Conservation (phyloP, 176 grass and related monocot species). For the Alloteropsis semialata region DNA sequence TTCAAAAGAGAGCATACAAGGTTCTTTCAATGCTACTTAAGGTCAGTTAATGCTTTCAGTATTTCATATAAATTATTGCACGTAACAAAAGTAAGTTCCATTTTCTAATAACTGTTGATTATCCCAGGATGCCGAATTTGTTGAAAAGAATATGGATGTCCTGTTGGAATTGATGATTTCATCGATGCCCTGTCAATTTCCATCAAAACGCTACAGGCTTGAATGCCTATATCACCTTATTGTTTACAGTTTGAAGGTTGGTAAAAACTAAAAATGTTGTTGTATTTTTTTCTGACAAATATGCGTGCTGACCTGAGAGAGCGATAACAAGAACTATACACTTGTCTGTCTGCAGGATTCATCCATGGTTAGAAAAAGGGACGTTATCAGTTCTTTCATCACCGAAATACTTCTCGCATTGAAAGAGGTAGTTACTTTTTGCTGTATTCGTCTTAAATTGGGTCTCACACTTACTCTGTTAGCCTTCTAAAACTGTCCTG, state of each 20-base stretch:
- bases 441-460: not conserved
- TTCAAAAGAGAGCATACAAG: slow-evolving; percentile 99
- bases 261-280: slow-evolving; percentile 7
- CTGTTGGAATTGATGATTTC: slow-evolving; percentile 69
- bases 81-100: not conserved
- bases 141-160: slow-evolving; percentile 61
- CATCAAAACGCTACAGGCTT: slow-evolving; percentile 83
- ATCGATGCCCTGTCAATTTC: slow-evolving; percentile 75
- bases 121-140: slow-evolving; percentile 65
- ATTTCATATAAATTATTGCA: slow-evolving; percentile 28
- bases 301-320: not conserved
- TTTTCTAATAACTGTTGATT: slow-evolving; percentile 11
- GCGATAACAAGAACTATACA: not conserved
- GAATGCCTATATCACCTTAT: slow-evolving; percentile 88
- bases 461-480: not conserved
- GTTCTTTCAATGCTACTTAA: slow-evolving; percentile 83
- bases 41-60: slow-evolving; percentile 44
- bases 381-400: slow-evolving; percentile 82
- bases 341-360: slow-evolving; percentile 64
- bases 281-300: not conserved
- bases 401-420: slow-evolving; percentile 87
- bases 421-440: slow-evolving; percentile 67
- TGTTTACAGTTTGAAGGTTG: slow-evolving; percentile 74
- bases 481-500: not conserved
- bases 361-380: slow-evolving; percentile 63